Conservation (phyloP, 768 basidiomycete species). For the Trametes cubensis region DNA sequence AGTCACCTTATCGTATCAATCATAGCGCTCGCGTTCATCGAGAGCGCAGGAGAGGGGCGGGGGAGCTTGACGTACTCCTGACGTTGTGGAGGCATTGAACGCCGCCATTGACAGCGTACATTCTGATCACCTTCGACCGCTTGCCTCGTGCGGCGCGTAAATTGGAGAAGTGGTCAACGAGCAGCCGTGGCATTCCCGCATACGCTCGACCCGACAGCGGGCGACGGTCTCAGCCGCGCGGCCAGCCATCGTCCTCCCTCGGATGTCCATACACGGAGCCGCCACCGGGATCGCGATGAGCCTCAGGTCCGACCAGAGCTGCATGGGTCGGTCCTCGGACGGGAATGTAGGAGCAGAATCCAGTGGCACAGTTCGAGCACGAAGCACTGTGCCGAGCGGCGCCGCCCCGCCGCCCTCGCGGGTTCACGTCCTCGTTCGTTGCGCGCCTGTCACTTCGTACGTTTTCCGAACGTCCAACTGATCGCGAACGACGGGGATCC, state of each 20-base stretch:
- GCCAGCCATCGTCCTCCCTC: background rate
- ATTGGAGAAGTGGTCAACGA: slow-evolving; percentile 5
- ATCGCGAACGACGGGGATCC: background rate
- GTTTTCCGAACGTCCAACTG: background rate
- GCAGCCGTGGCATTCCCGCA: background rate
- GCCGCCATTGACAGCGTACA: slow-evolving; percentile 21
- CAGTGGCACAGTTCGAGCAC: background rate
- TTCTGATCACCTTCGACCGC: slow-evolving; percentile 22
- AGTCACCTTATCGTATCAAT: slow-evolving; percentile 30
- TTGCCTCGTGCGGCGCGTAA: slow-evolving; percentile 15
- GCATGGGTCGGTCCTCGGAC: background rate
- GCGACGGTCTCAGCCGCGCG: background rate
- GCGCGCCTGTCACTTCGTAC: slow-evolving; percentile 6
- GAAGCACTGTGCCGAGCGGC: background rate
- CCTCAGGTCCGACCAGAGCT: background rate
- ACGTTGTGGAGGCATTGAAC: slow-evolving; percentile 24
- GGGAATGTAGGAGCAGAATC: background rate
- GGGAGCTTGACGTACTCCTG: slow-evolving; percentile 27
- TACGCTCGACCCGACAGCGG: slow-evolving; percentile 1
- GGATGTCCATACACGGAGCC: background rate
- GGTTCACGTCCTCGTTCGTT: slow-evolving; percentile 4
- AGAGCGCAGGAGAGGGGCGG: slow-evolving; percentile 8
- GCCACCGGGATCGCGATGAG: background rate
- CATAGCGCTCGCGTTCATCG: slow-evolving; percentile 20
- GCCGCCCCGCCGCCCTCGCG: too few relatives aligned